phyloP scores from a whole-genome alignment of 2,329 filamentous ascomycete genomes.

The Aspergillus pseudotamarii region DNA sequence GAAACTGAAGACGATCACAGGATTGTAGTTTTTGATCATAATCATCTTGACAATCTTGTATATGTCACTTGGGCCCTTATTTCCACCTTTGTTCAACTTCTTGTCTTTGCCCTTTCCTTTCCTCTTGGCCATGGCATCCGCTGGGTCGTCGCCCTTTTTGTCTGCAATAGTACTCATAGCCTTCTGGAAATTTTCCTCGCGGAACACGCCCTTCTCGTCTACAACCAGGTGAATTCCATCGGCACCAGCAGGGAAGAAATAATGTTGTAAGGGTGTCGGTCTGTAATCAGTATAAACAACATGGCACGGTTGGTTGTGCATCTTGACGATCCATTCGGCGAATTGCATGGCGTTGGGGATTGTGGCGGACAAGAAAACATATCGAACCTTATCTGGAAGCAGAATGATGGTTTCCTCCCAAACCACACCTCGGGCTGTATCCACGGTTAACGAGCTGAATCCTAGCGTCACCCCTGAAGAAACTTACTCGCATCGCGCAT shows the following conservation, averaged over 20 bases:
- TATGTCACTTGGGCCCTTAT: slow-evolving; percentile 75
- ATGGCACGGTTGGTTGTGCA: slow-evolving; percentile 95
- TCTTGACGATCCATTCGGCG: slow-evolving; percentile 98
- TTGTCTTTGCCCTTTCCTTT: slow-evolving; percentile 92
- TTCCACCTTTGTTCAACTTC: slow-evolving; percentile 83
- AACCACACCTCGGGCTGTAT: slow-evolving; percentile 77
- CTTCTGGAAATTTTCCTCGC: slow-evolving; percentile 95
- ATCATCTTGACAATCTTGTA: slow-evolving; percentile 99
- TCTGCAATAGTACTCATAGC: slow-evolving; percentile 90
- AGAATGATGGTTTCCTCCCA: slow-evolving; percentile 99
- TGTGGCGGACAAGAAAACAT: slow-evolving; percentile 96
- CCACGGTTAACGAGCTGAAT: slow-evolving; percentile 19
- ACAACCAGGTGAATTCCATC: slow-evolving; percentile 93
- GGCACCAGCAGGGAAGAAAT: slow-evolving; percentile 92
- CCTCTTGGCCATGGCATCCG: slow-evolving; percentile 75
- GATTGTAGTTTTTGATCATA: slow-evolving; percentile 95
- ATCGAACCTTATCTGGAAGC: slow-evolving; percentile 96
- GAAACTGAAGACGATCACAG: slow-evolving; percentile 99
- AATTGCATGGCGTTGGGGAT: slow-evolving; percentile 99
- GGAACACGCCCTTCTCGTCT: slow-evolving; percentile 94
- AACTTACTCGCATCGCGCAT: slow-evolving; percentile 77
- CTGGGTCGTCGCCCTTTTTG: slow-evolving; percentile 81
- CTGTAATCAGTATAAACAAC: slow-evolving; percentile 99
- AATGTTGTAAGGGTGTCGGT: slow-evolving; percentile 94
- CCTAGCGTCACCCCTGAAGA: not conserved